Percentiles rank a stretch among this genome's conserved stretches.
Evolutionary conservation across 179 eudicot genomes (phyloP).

Genomic region (Vitellaria paradoxa): DNA sequence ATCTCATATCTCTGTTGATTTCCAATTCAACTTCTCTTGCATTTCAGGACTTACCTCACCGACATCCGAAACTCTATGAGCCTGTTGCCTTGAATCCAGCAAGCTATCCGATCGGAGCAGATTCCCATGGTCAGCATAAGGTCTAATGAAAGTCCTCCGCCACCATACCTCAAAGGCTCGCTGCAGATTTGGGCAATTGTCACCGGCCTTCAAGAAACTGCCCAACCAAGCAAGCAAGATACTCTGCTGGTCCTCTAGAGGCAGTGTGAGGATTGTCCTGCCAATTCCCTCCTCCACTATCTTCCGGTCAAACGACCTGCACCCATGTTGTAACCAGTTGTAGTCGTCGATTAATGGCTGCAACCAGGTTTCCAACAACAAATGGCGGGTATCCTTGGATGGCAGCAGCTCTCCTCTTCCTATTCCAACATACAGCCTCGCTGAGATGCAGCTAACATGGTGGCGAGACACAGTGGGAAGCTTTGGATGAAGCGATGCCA

Average conservation of each 20-base stretch:
- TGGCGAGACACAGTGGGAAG: conserved; percentile 59
- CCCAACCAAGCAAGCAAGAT: conserved; percentile 81
- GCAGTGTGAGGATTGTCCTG: conserved; percentile 82
- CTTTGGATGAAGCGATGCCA: conserved; percentile 57
- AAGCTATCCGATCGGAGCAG: conserved; percentile 33
- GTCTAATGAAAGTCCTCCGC: conserved; percentile 85
- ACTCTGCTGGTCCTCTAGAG: conserved; percentile 89
- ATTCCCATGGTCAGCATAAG: conserved; percentile 49
- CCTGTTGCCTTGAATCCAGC: conserved; percentile 23
- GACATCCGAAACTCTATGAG: too few species aligned
- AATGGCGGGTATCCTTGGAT: conserved; percentile 64
- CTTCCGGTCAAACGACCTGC: conserved; percentile 78
- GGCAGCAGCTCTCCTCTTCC: conserved; percentile 88
- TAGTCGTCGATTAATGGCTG: conserved; percentile 85
- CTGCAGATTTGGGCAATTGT: conserved; percentile 86
- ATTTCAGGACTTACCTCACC: too few species aligned
- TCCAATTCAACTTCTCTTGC: not conserved
- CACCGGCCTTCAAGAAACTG: conserved; percentile 68
- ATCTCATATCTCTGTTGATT: not conserved
- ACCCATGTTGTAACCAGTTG: conserved; percentile 82
- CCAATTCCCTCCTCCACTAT: conserved; percentile 96
- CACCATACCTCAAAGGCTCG: conserved; percentile 98
- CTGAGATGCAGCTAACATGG: conserved; percentile 68
- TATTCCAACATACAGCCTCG: conserved; percentile 84
- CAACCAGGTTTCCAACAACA: conserved; percentile 68